Conservation (phyloP, 129 eudicot genomes). For the Pulicaria dysenterica region DNA sequence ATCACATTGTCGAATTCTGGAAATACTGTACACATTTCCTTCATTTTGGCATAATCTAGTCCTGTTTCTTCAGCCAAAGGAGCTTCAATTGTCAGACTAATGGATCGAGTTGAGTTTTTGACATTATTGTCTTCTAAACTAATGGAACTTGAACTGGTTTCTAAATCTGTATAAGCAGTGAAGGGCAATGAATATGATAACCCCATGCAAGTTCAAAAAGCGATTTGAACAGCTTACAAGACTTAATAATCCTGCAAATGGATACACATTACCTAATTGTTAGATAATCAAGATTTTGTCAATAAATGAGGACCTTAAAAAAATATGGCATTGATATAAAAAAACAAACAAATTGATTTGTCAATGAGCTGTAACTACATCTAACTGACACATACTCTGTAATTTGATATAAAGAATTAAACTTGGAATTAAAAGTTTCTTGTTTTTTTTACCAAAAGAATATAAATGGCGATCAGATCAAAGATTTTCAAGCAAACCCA, state of each 20-base stretch:
- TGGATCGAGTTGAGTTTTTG: slow-evolving; percentile 38
- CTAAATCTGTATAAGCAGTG: slow-evolving; percentile 50
- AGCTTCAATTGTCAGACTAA: slow-evolving; percentile 42
- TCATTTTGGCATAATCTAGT: slow-evolving; percentile 41
- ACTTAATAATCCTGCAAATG: slow-evolving; percentile 39
- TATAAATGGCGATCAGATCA: slow-evolving; percentile 26
- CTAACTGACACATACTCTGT: slow-evolving; percentile 31
- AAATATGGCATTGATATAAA: slow-evolving; percentile 25
- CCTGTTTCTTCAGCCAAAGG: slow-evolving; percentile 36
- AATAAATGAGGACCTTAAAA: neutral
- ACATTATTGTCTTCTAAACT: slow-evolving; percentile 35
- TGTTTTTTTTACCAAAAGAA: slow-evolving; percentile 8
- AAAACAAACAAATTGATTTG: slow-evolving; percentile 20
- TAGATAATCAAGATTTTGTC: slow-evolving; percentile 30
- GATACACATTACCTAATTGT: slow-evolving; percentile 5
- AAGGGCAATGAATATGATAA: slow-evolving; percentile 74
- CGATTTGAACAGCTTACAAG: slow-evolving; percentile 28
- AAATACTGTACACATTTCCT: slow-evolving; percentile 38
- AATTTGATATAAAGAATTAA: neutral
- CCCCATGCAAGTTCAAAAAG: slow-evolving; percentile 71
- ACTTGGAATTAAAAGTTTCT: slow-evolving; percentile 2
- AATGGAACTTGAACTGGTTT: slow-evolving; percentile 37
- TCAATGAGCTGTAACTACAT: slow-evolving; percentile 37
- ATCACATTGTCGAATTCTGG: slow-evolving; percentile 46
- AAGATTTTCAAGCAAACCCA: neutral